Evolutionary conservation across 345 rosid genomes (phyloP), one percentile per base, ranked within the genome.

Genomic region (Citrus australasica): DNA sequence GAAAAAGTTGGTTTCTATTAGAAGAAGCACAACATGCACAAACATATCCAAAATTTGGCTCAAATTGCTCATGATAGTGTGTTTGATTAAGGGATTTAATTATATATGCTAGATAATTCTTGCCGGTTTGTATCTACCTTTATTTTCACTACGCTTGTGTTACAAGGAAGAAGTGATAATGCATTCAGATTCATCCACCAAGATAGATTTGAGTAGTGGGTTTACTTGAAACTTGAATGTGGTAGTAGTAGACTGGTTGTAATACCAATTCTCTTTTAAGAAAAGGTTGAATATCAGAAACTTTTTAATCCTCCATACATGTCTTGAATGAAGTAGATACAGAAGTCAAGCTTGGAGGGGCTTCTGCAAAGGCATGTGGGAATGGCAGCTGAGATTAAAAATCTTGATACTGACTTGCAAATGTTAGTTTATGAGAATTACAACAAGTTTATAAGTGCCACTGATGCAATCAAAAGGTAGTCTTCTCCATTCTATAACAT

Each of bases 311-410:
- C 46, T 13, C 62, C 64, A 3, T 28, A 5, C 16, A 53, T 21
- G n/a, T 40, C 37, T 67, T 69, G 81, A 73, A 74, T 64, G 75
- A 4, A 86, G 79, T 81, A 97, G 98, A 90, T 85, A 48, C 93
- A 90, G 61, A 94, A 88, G 81, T 90, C 97, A 28, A 97, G 90
- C 81, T 78, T 97, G 85, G 99, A 93, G 84, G 93, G 89, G 82
- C 92, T 97, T 79, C 81, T 94, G 76, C 96, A 92, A 81, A 90
- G 89, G 81, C 99, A 97, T 75, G 99, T 97, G 33, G 92, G 89
- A 79, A 94, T 97, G 98, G 99, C 98, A 27, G 94, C 98, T 0
- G 98, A 97, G 91, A 94, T 97, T n/a, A 97, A 97, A 81, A 97
- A 97, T 87, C 92, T 97, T 10, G 99, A 97, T 63, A 94, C 99